Evolutionary conservation across 2,329 filamentous ascomycete genomes (phyloP).

Genomic region (Aspergillus sp.): DNA sequence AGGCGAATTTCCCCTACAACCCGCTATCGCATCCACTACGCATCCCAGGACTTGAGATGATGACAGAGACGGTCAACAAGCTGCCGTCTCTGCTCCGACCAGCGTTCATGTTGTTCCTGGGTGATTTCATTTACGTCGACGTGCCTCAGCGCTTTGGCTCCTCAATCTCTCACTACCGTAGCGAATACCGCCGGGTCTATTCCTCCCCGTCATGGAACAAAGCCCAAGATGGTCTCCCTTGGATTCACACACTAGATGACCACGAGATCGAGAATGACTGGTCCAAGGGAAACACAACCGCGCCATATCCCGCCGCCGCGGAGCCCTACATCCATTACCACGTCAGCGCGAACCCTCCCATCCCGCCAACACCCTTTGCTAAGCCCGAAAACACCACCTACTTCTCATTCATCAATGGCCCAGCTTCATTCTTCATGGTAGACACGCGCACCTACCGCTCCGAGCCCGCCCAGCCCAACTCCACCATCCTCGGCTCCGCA

Average conservation of each 20-base stretch:
- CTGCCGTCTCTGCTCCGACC: constrained; percentile 59
- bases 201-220: constrained; percentile 82
- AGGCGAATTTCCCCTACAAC: constrained; percentile 86
- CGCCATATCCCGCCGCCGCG: constrained; percentile 75
- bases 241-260: constrained; percentile 96
- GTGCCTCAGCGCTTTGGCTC: constrained; percentile 79
- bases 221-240: constrained; percentile 73
- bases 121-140: constrained; percentile 61
- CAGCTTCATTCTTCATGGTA: constrained; percentile 90
- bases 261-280: constrained; percentile 97
- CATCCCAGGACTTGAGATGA: constrained; percentile 75
- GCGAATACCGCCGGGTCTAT: constrained; percentile 95
- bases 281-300: constrained; percentile 73
- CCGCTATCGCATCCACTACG: constrained; percentile 79
- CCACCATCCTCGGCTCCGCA: constrained; percentile 81
- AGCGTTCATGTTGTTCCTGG: constrained; percentile 63
- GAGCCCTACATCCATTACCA: constrained; percentile 90
- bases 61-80: constrained; percentile 71
- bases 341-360: constrained; percentile 77
- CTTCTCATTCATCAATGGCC: constrained; percentile 86
- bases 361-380: constrained; percentile 51
- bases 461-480: constrained; percentile 52
- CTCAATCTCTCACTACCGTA: constrained; percentile 73
- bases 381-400: constrained; percentile 69
- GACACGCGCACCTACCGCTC: constrained; percentile 88